phyloP scores from a whole-genome alignment of 1,284 basidiomycete genomes.

The Paramarasmius palmivorus region DNA sequence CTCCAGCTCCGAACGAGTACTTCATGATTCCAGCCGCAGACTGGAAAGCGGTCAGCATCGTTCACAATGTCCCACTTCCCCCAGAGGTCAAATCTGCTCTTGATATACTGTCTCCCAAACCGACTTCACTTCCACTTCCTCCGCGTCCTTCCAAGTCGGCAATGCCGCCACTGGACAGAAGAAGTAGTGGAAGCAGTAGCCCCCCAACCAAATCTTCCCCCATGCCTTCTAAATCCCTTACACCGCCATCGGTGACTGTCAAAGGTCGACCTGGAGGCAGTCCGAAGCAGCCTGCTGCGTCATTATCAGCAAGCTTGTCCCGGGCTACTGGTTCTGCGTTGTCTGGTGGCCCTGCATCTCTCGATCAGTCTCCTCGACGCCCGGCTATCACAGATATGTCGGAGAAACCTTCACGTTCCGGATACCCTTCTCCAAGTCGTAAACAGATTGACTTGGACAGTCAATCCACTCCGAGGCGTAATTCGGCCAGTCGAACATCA shows the following conservation, averaged over 20 bases:
- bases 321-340: conserved; percentile 37
- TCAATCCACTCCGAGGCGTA: conserved; percentile 46
- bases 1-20: conserved; percentile 59
- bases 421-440: conserved; percentile 59
- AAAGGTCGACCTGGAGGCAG: conserved; percentile 47
- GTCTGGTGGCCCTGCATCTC: conserved; percentile 31
- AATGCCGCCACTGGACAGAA: conserved; percentile 46
- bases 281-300: conserved; percentile 41
- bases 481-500: conserved; percentile 45
- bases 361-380: conserved; percentile 49
- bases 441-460: conserved; percentile 54
- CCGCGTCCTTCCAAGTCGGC: conserved; percentile 27
- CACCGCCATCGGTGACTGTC: conserved; percentile 23
- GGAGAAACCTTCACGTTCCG: conserved; percentile 41
- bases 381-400: conserved; percentile 42
- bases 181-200: conserved; percentile 44
- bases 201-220: conserved; percentile 38
- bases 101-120: conserved; percentile 43
- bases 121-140: conserved; percentile 22
- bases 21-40: conserved; percentile 69
- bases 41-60: conserved; percentile 73
- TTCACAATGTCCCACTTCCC: conserved; percentile 71
- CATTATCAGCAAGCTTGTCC: conserved; percentile 42
- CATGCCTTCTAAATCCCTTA: conserved; percentile 34
- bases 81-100: conserved; percentile 65